Evolutionary conservation across 768 basidiomycete species (phyloP).

Genomic region (Termitomyces sp.): DNA sequence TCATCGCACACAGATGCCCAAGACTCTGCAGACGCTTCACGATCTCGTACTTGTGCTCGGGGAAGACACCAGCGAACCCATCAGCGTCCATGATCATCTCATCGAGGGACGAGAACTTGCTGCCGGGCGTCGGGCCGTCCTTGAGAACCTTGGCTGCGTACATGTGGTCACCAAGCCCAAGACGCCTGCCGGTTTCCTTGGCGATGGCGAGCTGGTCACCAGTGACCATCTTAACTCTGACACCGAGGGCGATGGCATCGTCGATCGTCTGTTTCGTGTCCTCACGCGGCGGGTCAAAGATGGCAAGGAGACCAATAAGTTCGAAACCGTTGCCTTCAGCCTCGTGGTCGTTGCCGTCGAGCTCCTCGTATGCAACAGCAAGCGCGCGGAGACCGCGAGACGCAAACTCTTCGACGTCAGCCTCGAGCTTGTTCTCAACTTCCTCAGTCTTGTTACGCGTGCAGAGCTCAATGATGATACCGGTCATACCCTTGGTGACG

Average conservation of each 20-base stretch:
- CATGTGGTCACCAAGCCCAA: constrained; percentile 99
- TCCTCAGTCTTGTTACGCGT: constrained; percentile 95
- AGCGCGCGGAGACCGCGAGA: constrained; percentile 95
- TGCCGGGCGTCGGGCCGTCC: constrained; percentile 85
- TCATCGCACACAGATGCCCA: constrained; percentile 97
- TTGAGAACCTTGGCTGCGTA: constrained; percentile 99
- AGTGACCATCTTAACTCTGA: constrained; percentile 99
- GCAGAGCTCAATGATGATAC: constrained; percentile 96
- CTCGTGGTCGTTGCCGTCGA: constrained; percentile 77
- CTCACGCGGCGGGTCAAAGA: constrained; percentile 96
- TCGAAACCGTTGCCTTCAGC: constrained; percentile 96
- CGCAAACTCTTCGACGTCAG: constrained; percentile 95
- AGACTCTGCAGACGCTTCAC: constrained; percentile 97
- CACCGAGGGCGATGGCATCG: constrained; percentile 91
- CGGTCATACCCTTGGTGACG: constrained; percentile 99
- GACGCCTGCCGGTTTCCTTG: constrained; percentile 97
- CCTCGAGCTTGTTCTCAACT: constrained; percentile 84
- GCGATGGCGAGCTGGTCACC: constrained; percentile 99
- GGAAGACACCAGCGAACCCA: constrained; percentile 99
- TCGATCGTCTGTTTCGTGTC: constrained; percentile 99
- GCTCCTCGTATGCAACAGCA: constrained; percentile 92
- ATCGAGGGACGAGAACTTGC: constrained; percentile 80
- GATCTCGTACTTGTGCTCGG: constrained; percentile 99
- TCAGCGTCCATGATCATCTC: constrained; percentile 99
- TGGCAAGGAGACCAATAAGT: constrained; percentile 92